Conservation (phyloP, 768 basidiomycete species). For the Hortiboletus flavorubellus region DNA sequence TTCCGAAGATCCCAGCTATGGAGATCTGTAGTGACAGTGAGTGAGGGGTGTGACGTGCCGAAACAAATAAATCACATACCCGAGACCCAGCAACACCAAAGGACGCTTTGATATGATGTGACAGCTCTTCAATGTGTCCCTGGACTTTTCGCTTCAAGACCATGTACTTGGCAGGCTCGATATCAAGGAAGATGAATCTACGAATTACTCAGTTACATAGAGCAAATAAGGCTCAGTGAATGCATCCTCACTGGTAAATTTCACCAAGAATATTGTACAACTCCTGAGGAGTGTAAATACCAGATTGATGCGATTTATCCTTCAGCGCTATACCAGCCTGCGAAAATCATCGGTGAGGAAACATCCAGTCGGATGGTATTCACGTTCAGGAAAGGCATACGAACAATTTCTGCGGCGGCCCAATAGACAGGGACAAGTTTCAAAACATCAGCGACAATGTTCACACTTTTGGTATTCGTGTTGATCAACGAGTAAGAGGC, state of each 20-base stretch:
- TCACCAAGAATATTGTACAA: slow-evolving; percentile 63
- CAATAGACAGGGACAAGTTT: slow-evolving; percentile 64
- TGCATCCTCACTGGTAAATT: slow-evolving; percentile 57
- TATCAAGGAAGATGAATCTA: slow-evolving; percentile 76
- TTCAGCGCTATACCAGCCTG: slow-evolving; percentile 76
- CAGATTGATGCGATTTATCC: slow-evolving; percentile 47
- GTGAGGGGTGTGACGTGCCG: neutral
- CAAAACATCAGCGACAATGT: slow-evolving; percentile 68
- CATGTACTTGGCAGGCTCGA: slow-evolving; percentile 58
- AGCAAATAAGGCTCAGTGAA: neutral
- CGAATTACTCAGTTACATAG: neutral
- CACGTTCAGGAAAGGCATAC: slow-evolving; percentile 20
- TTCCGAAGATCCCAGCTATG: slow-evolving; percentile 41
- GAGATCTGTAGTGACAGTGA: slow-evolving; percentile 23
- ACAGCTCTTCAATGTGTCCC: slow-evolving; percentile 50
- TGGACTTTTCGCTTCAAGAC: slow-evolving; percentile 50
- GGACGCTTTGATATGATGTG: slow-evolving; percentile 52
- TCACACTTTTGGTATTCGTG: slow-evolving; percentile 50
- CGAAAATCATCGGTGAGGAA: neutral
- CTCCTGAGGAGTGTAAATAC: slow-evolving; percentile 59
- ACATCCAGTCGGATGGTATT: neutral
- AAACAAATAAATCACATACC: slow-evolving; percentile 30
- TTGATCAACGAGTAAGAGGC: slow-evolving; percentile 58
- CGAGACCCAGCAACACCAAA: slow-evolving; percentile 42
- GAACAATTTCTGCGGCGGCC: slow-evolving; percentile 65